Base-by-base conservation (phyloP, 2,329 filamentous ascomycete species). In the Ophiostoma quercus region DNA sequence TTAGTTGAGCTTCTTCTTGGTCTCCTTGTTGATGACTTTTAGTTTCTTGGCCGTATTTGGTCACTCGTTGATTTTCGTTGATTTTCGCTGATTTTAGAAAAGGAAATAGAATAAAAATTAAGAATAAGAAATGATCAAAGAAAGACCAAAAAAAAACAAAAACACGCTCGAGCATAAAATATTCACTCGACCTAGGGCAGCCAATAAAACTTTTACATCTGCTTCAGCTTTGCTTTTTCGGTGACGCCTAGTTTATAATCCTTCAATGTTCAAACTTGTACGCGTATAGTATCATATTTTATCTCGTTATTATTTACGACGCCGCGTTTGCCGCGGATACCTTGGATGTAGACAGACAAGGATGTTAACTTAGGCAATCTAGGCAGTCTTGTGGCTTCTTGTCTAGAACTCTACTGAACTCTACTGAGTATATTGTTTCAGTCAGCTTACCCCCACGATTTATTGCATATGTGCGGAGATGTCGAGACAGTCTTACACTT, bases 41-140 rank as follows among this genome's bases (percentile, higher is more conserved):
- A 11, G 51, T 22, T 9, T 57, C 22, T 57, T 22, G 51, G 51
- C 51, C 8, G n/a, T 14, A 57, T 11, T 1, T 57, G n/a, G n/a
- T 54, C 22, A 25, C 51, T 57, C n/a, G n/a, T 12, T 57, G n/a
- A 57, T 57, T 25, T 57, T 25, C 11, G 11, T 25, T 25, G 22
- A 25, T 11, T 32, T 25, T 29, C 25, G 25, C 2, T 29, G 25
- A 29, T 2, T 29, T 29, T 2, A 29, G 2, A 29, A 29, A 29
- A 1, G 1, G 25, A 34, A 1, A 19, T 2, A 63, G n/a, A n/a
- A 19, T 29, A 62, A 34, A 32, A 34, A 19, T 34, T 51, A 43
- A 32, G 22, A 19, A 66, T 12, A 16, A 1, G 84, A 87, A 65
- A 11, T 37, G 43, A 54, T n/a, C 11, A 12, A 19, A 34, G 16